Evolutionary conservation across 23 red algal species (phyloP).

Genomic region (Pyropia yezoensis): DNA sequence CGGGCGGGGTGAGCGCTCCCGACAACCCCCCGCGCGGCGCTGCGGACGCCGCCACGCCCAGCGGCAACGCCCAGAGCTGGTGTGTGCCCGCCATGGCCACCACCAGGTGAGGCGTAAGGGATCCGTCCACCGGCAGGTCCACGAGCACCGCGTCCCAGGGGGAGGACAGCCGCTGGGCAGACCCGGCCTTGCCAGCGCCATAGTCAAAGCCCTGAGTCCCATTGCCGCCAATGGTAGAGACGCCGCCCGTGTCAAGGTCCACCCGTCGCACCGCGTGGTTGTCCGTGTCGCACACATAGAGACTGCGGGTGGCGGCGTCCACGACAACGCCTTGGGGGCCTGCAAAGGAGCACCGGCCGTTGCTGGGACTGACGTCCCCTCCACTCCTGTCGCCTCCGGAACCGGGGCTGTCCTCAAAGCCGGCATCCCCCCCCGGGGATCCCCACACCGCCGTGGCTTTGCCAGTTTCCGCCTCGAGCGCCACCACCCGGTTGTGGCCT

Average conservation of each 20-base stretch:
- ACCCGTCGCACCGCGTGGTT: slow-evolving; percentile 78
- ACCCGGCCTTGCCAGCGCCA: slow-evolving; percentile 32
- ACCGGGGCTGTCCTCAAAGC: slow-evolving; percentile 49
- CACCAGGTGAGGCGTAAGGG: slow-evolving; percentile 2
- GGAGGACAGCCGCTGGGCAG: slow-evolving; percentile 31
- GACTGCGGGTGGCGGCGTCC: slow-evolving; percentile 5
- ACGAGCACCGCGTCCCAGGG: slow-evolving; percentile 73
- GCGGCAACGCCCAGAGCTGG: slow-evolving; percentile 67
- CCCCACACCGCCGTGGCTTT: slow-evolving; percentile 51
- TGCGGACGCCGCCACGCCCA: slow-evolving; percentile 2
- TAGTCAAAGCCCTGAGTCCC: slow-evolving; percentile 64
- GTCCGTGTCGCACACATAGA: slow-evolving; percentile 75
- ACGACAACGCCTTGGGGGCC: slow-evolving; percentile 69
- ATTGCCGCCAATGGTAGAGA: slow-evolving; percentile 55
- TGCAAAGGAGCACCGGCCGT: slow-evolving; percentile 31
- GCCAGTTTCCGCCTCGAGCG: slow-evolving; percentile 18
- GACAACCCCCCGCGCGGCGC: too few relatives aligned
- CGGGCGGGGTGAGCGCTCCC: not conserved
- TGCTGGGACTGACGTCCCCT: slow-evolving; percentile 16
- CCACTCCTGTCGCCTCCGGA: not conserved
- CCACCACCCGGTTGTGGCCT: slow-evolving; percentile 73
- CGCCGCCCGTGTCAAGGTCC: slow-evolving; percentile 20
- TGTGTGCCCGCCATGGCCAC: slow-evolving; percentile 78
- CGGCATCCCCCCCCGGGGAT: slow-evolving; percentile 27
- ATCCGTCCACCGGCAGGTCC: not conserved